Conservation (phyloP, 139 green algal genomes). For the Chlorella sp. region DNA sequence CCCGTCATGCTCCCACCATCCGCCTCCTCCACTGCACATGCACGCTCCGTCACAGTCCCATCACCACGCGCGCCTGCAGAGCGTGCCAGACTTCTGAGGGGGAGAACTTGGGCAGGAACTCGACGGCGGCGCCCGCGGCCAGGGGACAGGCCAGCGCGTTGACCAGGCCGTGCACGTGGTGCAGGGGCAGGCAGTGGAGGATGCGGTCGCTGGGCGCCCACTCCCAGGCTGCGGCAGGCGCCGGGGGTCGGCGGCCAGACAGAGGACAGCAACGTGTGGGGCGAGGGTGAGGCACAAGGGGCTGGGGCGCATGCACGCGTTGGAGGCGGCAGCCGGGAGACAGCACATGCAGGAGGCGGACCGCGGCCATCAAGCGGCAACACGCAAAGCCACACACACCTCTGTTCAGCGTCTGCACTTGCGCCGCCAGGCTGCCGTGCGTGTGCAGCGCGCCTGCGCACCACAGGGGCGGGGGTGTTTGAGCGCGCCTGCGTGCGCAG, state of each 20-base stretch:
- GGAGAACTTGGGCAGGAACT: slow-evolving; percentile 84
- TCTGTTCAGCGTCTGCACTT: slow-evolving; percentile 65
- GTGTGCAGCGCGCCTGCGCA: slow-evolving; percentile 72
- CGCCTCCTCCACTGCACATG: too few species aligned
- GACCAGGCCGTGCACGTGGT: slow-evolving; percentile 96
- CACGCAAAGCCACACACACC: too few species aligned
- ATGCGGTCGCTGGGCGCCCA: slow-evolving; percentile 79
- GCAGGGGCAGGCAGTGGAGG: slow-evolving; percentile 90
- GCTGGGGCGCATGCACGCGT: too few species aligned
- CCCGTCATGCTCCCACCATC: too few species aligned
- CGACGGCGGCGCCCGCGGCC: slow-evolving; percentile 66
- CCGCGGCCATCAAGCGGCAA: too few species aligned
- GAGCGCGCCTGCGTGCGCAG: neutral
- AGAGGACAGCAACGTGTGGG: too few species aligned
- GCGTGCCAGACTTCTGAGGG: slow-evolving; percentile 62
- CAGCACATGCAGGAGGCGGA: too few species aligned
- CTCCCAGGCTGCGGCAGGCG: slow-evolving; percentile 83
- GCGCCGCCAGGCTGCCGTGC: slow-evolving; percentile 63
- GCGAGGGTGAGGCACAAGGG: too few species aligned
- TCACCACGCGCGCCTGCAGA: slow-evolving; percentile 56
- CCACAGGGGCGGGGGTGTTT: neutral
- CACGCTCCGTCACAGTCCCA: neutral
- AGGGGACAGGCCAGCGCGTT: slow-evolving; percentile 87
- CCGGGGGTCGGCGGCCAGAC: too few species aligned
- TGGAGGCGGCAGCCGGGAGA: too few species aligned